These are phyloP conservation scores for Viola odorata DNA, from an alignment of 345 rosid species.

Conservation along the genomic window DNA sequence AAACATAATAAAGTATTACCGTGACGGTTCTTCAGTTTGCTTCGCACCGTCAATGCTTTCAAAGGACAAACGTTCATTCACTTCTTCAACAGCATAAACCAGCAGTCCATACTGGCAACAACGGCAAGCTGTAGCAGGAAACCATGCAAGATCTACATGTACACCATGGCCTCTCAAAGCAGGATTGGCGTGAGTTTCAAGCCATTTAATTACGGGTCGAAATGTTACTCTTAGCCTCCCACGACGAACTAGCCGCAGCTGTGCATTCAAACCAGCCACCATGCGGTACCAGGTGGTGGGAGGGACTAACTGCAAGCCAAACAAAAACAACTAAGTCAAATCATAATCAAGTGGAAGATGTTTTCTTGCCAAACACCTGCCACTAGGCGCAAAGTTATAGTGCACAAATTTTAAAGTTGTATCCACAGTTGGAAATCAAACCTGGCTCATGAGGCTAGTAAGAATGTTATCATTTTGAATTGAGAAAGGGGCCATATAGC, in stretches of 20 bases:
- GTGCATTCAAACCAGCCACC: slow-evolving; percentile 97
- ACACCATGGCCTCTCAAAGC: slow-evolving; percentile 59
- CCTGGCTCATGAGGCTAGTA: slow-evolving; percentile 92
- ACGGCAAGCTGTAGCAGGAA: slow-evolving; percentile 74
- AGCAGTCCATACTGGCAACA: slow-evolving; percentile 85
- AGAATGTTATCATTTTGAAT: slow-evolving; percentile 90
- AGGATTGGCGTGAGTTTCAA: slow-evolving; percentile 92
- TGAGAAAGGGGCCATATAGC: slow-evolving; percentile 93
- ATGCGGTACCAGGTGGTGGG: slow-evolving; percentile 92
- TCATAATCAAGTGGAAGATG: slow-evolving; percentile 10
- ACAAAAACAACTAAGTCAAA: slow-evolving; percentile 9
- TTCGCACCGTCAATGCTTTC: slow-evolving; percentile 32
- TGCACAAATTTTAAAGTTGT: background rate
- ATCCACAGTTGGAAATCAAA: slow-evolving; percentile 17
- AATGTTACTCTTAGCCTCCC: slow-evolving; percentile 72
- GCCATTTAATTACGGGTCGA: slow-evolving; percentile 67
- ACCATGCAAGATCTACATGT: slow-evolving; percentile 87
- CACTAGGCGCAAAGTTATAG: background rate
- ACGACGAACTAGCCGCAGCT: slow-evolving; percentile 78
- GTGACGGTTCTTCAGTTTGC: slow-evolving; percentile 31
- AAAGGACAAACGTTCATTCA: slow-evolving; percentile 32
- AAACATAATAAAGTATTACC: slow-evolving; percentile 41
- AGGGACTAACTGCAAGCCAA: slow-evolving; percentile 54
- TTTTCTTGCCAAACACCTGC: slow-evolving; percentile 1
- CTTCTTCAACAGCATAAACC: slow-evolving; percentile 54